Conservation (phyloP, 495 filamentous ascomycete genomes). For the Trichoderma reesei region DNA sequence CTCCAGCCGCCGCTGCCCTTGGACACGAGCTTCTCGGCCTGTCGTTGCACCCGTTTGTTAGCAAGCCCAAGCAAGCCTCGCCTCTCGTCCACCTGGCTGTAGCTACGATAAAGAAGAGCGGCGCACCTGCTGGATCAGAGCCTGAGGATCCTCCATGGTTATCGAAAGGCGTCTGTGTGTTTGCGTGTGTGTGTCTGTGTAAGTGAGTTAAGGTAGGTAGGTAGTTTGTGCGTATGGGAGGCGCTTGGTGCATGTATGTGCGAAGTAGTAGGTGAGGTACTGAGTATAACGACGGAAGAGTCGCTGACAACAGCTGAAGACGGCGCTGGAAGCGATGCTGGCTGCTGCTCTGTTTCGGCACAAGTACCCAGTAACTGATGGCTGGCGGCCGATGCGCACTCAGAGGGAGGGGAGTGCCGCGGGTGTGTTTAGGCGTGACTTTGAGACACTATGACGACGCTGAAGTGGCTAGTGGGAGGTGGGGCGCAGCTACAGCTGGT, state of each 20-base stretch:
- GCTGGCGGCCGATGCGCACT: neutral
- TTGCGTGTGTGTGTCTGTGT: too few relatives aligned
- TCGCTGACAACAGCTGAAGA: neutral
- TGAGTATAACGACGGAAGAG: neutral
- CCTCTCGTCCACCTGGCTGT: too few relatives aligned
- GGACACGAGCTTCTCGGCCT: conserved; percentile 72
- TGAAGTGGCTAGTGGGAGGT: conserved; percentile 6
- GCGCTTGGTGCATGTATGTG: neutral
- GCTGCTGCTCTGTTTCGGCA: too few relatives aligned
- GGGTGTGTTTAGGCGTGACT: neutral
- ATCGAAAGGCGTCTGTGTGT: neutral
- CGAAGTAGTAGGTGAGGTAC: neutral
- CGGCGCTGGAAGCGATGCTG: too few relatives aligned
- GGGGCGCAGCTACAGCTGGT: neutral
- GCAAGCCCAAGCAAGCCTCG: conserved; percentile 11
- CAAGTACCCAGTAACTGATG: neutral
- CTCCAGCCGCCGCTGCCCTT: conserved; percentile 58
- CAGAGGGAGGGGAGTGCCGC: neutral
- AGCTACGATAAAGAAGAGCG: conserved; percentile 13
- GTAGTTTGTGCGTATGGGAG: neutral
- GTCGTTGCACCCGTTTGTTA: conserved; percentile 18
- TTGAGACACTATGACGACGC: neutral
- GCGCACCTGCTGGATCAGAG: conserved; percentile 36
- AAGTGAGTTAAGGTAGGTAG: neutral
- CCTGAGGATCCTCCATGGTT: conserved; percentile 37